Evolutionary conservation across 306 rosid species (phyloP).

Genomic region (barrel medic (Medicago truncatula)): DNA sequence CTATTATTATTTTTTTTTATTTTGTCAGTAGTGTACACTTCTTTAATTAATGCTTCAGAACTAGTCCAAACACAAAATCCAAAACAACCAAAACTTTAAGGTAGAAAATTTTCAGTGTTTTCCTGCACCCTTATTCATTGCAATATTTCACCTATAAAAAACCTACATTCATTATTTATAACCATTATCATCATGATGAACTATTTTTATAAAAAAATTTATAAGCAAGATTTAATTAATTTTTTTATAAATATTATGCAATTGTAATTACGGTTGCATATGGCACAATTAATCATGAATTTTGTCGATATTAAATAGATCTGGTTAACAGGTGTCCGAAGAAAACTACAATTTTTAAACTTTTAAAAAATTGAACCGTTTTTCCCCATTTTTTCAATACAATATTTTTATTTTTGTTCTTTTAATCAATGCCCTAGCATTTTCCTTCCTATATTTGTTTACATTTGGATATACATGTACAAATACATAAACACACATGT

Average conservation of each 20-base stretch:
- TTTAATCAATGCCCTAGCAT: no score
- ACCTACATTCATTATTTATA: constrained; percentile 6
- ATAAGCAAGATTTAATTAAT: no score
- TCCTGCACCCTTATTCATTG: constrained; percentile 49
- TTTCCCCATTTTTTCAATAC: no score
- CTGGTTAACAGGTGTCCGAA: no score
- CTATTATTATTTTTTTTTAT: not conserved
- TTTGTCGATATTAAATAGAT: no score
- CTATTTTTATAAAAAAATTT: not conserved
- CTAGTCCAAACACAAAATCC: constrained; percentile 66
- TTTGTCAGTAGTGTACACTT: constrained; percentile 46
- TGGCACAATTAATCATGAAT: not conserved
- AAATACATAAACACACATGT: not conserved
- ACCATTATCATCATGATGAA: not conserved
- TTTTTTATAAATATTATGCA: no score
- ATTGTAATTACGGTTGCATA: not conserved
- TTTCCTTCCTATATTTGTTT: no score
- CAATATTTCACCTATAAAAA: not conserved
- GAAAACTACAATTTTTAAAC: no score
- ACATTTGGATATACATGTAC: not conserved
- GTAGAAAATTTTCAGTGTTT: constrained; percentile 39
- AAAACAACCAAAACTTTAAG: constrained; percentile 52
- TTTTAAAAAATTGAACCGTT: no score
- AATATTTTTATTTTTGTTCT: no score
- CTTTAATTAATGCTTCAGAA: constrained; percentile 50